Conservation (phyloP, 345 rosid genomes). For the Durio zibethinus region DNA sequence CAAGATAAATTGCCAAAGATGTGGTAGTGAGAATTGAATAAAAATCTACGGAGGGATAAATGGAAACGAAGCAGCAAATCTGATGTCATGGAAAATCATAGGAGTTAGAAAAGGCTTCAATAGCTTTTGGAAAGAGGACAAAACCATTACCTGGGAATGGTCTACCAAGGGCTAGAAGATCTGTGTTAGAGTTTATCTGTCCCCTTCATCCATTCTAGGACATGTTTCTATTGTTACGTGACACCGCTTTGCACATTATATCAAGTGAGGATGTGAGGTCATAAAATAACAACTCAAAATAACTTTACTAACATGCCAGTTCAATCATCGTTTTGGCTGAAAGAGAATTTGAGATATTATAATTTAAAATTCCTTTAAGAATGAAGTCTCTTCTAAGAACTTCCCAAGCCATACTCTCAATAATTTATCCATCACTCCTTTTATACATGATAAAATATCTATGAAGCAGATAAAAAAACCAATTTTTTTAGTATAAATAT, state of each 20-base stretch:
- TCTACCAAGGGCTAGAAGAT: not conserved
- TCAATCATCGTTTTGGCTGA: not conserved
- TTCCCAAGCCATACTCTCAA: not conserved
- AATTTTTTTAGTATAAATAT: not conserved
- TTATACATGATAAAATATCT: not conserved
- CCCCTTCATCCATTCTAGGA: not conserved
- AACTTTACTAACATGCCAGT: not conserved
- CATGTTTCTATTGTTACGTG: not conserved
- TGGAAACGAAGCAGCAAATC: not conserved
- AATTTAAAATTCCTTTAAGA: not conserved
- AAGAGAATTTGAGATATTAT: not conserved
- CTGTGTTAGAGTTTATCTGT: not conserved
- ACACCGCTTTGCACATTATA: not conserved
- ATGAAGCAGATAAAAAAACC: not conserved
- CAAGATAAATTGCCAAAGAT: not conserved
- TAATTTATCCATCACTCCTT: not conserved
- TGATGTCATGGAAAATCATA: not conserved
- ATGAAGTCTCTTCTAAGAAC: not conserved
- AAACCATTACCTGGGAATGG: not conserved
- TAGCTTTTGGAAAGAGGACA: not conserved
- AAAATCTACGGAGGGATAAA: not conserved
- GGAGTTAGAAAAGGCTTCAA: not conserved
- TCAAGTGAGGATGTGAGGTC: not conserved
- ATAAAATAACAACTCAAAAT: not conserved
- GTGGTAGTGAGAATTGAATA: not conserved